A percentile compares a stretch with the other conserved stretches of the same genome.
Evolutionary conservation across 306 rosid species (phyloP).

Genomic region (Sphenostylis stenocarpa): DNA sequence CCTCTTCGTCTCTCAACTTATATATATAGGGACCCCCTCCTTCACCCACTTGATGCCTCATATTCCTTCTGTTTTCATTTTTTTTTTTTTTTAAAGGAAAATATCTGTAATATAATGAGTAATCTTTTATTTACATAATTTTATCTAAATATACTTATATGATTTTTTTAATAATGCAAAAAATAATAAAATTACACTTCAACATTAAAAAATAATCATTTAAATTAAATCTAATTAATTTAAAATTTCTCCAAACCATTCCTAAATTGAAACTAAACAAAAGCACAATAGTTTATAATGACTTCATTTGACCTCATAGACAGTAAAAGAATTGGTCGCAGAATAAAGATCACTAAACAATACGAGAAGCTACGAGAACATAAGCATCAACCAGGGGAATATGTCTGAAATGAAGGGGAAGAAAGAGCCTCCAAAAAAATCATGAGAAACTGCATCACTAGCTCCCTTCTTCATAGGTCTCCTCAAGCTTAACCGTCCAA

Average conservation of each 20-base stretch:
- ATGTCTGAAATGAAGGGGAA: not conserved
- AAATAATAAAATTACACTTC: too few species aligned
- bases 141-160: too few species aligned
- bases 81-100: not conserved
- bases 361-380: not conserved
- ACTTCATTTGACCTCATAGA: too few species aligned
- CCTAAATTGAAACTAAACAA: too few species aligned
- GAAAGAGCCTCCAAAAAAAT: not conserved
- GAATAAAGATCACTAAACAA: not conserved
- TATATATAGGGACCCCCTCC: constrained; percentile 20
- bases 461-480: not conserved
- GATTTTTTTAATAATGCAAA: too few species aligned
- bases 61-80: not conserved
- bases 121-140: not conserved
- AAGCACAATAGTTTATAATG: too few species aligned
- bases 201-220: too few species aligned
- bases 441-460: not conserved
- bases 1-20: not conserved
- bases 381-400: not conserved
- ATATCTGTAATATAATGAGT: not conserved
- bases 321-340: too few species aligned
- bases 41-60: not conserved
- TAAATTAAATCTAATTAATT: too few species aligned
- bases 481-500: not conserved
- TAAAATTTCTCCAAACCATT: too few species aligned